phyloP scores from a whole-genome alignment of 2,329 filamentous ascomycete species.

The Xylariaceae sp. region DNA sequence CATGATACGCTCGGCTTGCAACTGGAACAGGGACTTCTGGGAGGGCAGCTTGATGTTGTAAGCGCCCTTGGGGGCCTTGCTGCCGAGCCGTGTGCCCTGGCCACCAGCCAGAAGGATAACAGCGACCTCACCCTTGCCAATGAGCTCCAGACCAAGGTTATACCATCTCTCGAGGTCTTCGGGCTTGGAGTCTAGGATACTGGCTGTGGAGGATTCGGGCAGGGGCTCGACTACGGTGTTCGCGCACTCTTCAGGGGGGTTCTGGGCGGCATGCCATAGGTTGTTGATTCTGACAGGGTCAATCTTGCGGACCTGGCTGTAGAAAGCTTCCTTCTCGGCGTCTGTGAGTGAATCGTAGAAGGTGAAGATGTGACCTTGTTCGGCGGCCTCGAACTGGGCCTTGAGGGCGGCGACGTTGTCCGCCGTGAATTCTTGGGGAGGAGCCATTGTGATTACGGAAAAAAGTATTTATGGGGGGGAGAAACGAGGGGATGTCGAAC shows the following conservation, averaged over 20 bases:
- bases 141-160: slow-evolving; percentile 70
- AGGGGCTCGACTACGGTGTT: slow-evolving; percentile 69
- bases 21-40: slow-evolving; percentile 91
- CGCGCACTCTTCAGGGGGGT: slow-evolving; percentile 62
- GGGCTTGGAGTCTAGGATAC: slow-evolving; percentile 80
- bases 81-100: slow-evolving; percentile 90
- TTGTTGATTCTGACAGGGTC: slow-evolving; percentile 83
- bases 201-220: slow-evolving; percentile 78
- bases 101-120: slow-evolving; percentile 97
- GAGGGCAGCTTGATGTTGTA: slow-evolving; percentile 94
- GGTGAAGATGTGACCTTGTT: slow-evolving; percentile 76
- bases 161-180: slow-evolving; percentile 83
- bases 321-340: slow-evolving; percentile 71
- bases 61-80: slow-evolving; percentile 94
- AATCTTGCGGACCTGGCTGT: slow-evolving; percentile 74
- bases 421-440: slow-evolving; percentile 49
- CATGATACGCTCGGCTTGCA: slow-evolving; percentile 89
- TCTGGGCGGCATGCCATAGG: slow-evolving; percentile 74
- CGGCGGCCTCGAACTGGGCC: slow-evolving; percentile 66
- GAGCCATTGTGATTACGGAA: slow-evolving; percentile 28
- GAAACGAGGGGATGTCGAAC: background rate
- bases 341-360: slow-evolving; percentile 78
- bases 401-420: slow-evolving; percentile 64
- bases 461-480: background rate
- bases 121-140: slow-evolving; percentile 68